These are phyloP conservation scores for Flaveria floridana DNA, from an alignment of 140 eudicot genomes.

Conservation along the genomic window DNA sequence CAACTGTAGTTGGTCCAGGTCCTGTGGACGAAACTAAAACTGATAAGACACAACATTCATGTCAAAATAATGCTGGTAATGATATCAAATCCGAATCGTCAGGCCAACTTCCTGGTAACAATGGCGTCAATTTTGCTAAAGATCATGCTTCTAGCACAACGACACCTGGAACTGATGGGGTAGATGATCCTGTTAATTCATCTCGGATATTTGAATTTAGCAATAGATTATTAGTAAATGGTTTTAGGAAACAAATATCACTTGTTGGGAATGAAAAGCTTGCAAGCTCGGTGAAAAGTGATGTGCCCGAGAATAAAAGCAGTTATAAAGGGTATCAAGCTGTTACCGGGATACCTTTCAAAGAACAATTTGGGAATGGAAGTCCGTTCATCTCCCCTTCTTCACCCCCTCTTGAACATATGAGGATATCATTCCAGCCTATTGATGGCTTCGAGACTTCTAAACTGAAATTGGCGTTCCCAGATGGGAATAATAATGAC, in stretches of 20 bases:
- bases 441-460: slow-evolving; percentile 58
- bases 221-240: slow-evolving; percentile 59
- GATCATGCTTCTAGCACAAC: slow-evolving; percentile 11
- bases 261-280: slow-evolving; percentile 45
- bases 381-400: slow-evolving; percentile 51
- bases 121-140: not conserved
- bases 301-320: slow-evolving; percentile 38
- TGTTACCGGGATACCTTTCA: slow-evolving; percentile 43
- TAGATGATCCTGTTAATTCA: slow-evolving; percentile 36
- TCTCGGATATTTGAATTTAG: slow-evolving; percentile 57
- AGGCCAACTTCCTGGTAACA: slow-evolving; percentile 9
- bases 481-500: slow-evolving; percentile 48
- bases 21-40: slow-evolving; percentile 30
- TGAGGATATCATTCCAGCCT: slow-evolving; percentile 92
- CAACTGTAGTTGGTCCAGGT: slow-evolving; percentile 33
- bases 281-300: slow-evolving; percentile 40
- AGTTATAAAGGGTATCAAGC: slow-evolving; percentile 27
- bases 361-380: slow-evolving; percentile 42
- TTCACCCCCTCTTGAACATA: slow-evolving; percentile 90
- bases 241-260: slow-evolving; percentile 53
- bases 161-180: slow-evolving; percentile 21
- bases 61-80: slow-evolving; percentile 11
- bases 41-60: slow-evolving; percentile 26
- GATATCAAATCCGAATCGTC: slow-evolving; percentile 33
- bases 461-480: slow-evolving; percentile 65